Conservation (phyloP, 2,329 filamentous ascomycete species). For the Canariomyces notabilis region DNA sequence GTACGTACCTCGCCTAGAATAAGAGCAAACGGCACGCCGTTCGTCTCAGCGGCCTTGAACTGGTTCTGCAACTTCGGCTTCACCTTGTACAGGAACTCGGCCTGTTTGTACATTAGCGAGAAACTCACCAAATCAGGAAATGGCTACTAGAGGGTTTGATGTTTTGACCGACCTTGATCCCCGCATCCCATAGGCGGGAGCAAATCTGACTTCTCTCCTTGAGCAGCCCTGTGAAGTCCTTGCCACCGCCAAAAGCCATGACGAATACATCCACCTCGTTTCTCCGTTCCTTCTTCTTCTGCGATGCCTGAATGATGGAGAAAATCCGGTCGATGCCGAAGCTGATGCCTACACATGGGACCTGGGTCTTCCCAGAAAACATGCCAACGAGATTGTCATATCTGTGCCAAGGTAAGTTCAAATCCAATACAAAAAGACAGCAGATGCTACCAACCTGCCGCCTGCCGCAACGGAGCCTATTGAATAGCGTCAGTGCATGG, state of each 20-base stretch:
- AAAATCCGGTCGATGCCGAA: slow-evolving; percentile 96
- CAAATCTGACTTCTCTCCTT: slow-evolving; percentile 47
- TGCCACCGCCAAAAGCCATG: slow-evolving; percentile 89
- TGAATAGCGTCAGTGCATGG: slow-evolving; percentile 1
- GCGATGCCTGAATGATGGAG: slow-evolving; percentile 77
- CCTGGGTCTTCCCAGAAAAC: slow-evolving; percentile 76
- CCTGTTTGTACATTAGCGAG: slow-evolving; percentile 31
- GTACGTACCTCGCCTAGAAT: slow-evolving; percentile 67
- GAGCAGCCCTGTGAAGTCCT: slow-evolving; percentile 73
- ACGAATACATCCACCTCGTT: slow-evolving; percentile 87
- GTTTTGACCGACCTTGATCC: slow-evolving; percentile 62
- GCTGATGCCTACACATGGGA: slow-evolving; percentile 87
- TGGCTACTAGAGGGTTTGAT: background rate
- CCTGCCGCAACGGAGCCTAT: slow-evolving; percentile 64
- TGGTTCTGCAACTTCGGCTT: slow-evolving; percentile 86
- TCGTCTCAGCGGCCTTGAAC: slow-evolving; percentile 83
- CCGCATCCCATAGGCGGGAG: slow-evolving; percentile 68
- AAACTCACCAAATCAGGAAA: too few relatives aligned
- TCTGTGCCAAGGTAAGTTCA: slow-evolving; percentile 3
- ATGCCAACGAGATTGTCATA: slow-evolving; percentile 93
- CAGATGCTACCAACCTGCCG: slow-evolving; percentile 48
- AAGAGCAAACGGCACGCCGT: slow-evolving; percentile 76
- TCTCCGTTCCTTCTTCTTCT: slow-evolving; percentile 49
- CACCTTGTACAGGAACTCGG: slow-evolving; percentile 83
- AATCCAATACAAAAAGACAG: background rate